phyloP scores from a whole-genome alignment of 179 eudicot genomes.

The Pouteria campechiana region DNA sequence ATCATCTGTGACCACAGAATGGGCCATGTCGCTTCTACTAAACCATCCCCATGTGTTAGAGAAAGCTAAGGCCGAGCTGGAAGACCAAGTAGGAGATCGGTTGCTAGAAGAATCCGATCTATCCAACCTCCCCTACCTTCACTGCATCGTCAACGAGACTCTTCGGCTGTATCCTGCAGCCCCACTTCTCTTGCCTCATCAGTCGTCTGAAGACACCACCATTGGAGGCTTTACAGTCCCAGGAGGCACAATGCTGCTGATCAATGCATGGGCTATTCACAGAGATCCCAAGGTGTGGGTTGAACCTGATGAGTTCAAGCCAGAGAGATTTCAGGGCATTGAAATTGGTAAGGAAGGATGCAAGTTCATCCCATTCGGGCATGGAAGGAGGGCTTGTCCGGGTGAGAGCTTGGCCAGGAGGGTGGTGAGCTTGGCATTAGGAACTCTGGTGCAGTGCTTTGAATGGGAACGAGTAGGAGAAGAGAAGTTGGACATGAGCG shows the following conservation, averaged over 20 bases:
- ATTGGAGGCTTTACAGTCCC: conserved; percentile 7
- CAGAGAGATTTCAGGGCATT: conserved; percentile 7
- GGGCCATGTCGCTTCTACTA: conserved; percentile 8
- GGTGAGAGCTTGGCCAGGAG: conserved; percentile 11
- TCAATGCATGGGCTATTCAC: conserved; percentile 10
- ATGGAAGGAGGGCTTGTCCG: conserved; percentile 19
- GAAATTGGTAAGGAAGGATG: background rate
- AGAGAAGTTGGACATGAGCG: conserved; percentile 12
- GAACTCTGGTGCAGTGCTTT: conserved; percentile 14
- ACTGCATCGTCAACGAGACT: conserved; percentile 8
- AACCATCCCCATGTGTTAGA: conserved; percentile 4
- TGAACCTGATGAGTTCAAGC: conserved; percentile 6
- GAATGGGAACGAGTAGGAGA: conserved; percentile 11
- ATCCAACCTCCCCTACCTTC: conserved; percentile 5
- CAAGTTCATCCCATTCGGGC: conserved; percentile 13
- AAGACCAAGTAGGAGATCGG: conserved; percentile 1
- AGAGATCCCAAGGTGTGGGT: background rate
- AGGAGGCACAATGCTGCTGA: conserved; percentile 8
- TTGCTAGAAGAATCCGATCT: conserved; percentile 7
- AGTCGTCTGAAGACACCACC: conserved; percentile 1
- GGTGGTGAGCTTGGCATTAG: conserved; percentile 8
- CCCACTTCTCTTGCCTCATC: conserved; percentile 9
- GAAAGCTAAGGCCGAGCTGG: conserved; percentile 2
- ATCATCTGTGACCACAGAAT: conserved; percentile 4
- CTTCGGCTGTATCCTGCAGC: conserved; percentile 6